Percentiles rank a stretch among this genome's conserved stretches.
Evolutionary conservation across 2,329 filamentous ascomycete genomes (phyloP).

Genomic region (Phyllosticta capitalensis): DNA sequence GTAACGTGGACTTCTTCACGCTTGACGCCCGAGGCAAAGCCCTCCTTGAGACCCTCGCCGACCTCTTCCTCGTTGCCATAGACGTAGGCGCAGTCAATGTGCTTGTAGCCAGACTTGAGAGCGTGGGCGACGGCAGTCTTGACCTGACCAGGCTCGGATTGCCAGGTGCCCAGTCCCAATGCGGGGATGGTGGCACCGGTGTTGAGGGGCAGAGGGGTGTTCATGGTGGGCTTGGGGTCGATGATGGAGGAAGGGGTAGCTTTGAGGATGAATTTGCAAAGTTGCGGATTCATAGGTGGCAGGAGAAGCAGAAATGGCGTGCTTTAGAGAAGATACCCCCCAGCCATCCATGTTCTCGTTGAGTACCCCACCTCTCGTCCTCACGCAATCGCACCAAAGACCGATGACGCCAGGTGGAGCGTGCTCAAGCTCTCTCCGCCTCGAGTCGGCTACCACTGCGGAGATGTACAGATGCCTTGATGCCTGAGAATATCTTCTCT

Average conservation of each 20-base stretch:
- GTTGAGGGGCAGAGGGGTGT: slow-evolving; percentile 30
- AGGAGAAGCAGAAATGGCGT: slow-evolving; percentile 1
- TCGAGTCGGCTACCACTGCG: not conserved
- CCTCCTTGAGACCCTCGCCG: slow-evolving; percentile 65
- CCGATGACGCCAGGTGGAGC: slow-evolving; percentile 8
- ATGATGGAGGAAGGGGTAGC: slow-evolving; percentile 27
- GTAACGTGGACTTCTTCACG: slow-evolving; percentile 75
- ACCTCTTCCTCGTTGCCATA: slow-evolving; percentile 79
- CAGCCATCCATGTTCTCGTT: too few relatives aligned
- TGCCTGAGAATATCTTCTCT: not conserved
- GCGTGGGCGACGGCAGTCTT: slow-evolving; percentile 39
- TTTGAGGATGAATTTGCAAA: slow-evolving; percentile 32
- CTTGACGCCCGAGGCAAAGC: slow-evolving; percentile 60
- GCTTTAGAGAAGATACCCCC: not conserved
- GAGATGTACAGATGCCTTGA: not conserved
- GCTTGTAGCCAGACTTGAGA: slow-evolving; percentile 40
- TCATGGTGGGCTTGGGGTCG: slow-evolving; percentile 29
- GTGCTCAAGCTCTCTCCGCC: not conserved
- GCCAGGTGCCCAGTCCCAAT: slow-evolving; percentile 31
- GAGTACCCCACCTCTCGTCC: slow-evolving; percentile 2
- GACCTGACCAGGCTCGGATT: slow-evolving; percentile 35
- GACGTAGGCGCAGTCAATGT: slow-evolving; percentile 65
- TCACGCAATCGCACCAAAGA: slow-evolving; percentile 4
- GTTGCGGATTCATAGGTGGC: slow-evolving; percentile 27
- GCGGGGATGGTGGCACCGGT: slow-evolving; percentile 31